Base-by-base conservation (phyloP, 805 yeast species). In the Candida sphagnicola region DNA sequence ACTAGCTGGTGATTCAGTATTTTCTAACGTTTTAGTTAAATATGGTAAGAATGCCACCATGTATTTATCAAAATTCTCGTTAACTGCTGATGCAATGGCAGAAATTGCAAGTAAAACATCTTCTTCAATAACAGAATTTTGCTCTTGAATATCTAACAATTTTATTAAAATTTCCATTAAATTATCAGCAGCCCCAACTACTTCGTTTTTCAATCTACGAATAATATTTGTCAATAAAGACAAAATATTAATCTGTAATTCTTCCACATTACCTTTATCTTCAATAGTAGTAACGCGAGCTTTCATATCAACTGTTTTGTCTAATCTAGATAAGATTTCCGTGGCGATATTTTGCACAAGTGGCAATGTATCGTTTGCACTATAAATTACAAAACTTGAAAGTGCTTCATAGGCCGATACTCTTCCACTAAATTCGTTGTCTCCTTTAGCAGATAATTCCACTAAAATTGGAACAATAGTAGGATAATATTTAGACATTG, bases 321-420 rank as follows among this genome's bases (percentile, higher is more conserved):
- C 86, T 48, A 93, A 72, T 49, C 95, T 79, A 42, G 65, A 65
- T 54, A 91, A 70, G 18, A 83, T 80, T 49, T 83, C 90, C 6
- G 79, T 66, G 2, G 96, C 95, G 48, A 91, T 76, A 34, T 74
- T 70, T 44, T 84, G 81, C 26, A 90, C 82, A 17, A 80, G 61
- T 26, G 77, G 78, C 59, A 85, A 71, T 29, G 84, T 84, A 52
- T 78, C 85, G 32, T 71, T 72, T 4, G 95, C 79, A 53, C 91
- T 74, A 60, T 76, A 84, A 34, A 80, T 73, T 17, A 91, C 95
- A 54, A 90, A 68, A 0, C 91, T 74, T 2, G 95, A 81, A 48
- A 93, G 67, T 0, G 97, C 95, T 63, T 95, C 96, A 59, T 88
- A 93, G 2, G 98, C 95, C n/a, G 97, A 88, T 2, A 98, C 91